These are phyloP conservation scores for Hysterium pulicare DNA, from an alignment of 2,329 filamentous ascomycete species.

Conservation along the genomic window DNA sequence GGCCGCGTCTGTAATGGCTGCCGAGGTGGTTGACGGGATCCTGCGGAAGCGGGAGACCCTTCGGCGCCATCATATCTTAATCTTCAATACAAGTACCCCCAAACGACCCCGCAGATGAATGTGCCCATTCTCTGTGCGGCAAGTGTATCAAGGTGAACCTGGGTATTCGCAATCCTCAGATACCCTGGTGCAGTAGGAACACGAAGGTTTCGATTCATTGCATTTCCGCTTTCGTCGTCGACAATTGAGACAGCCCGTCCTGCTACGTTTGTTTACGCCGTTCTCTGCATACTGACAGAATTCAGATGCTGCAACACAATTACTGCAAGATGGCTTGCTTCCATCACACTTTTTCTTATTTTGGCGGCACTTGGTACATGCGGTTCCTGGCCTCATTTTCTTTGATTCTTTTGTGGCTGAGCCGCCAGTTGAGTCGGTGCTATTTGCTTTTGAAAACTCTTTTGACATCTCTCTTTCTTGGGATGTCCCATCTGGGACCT, in stretches of 20 bases:
- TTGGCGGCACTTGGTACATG: conserved; percentile 19
- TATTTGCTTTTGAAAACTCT: too few species aligned
- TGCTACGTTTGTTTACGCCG: conserved; percentile 22
- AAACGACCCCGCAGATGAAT: too few species aligned
- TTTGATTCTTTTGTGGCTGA: too few species aligned
- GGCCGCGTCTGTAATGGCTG: too few species aligned
- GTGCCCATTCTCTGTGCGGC: too few species aligned
- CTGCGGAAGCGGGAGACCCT: too few species aligned
- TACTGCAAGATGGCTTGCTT: conserved; percentile 26
- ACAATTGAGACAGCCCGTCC: conserved; percentile 29
- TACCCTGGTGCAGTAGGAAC: conserved; percentile 26
- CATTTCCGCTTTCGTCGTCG: conserved; percentile 27
- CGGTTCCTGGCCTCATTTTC: conserved; percentile 9
- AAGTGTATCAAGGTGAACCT: conserved; percentile 1
- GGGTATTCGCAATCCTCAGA: conserved; percentile 24
- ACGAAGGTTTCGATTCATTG: conserved; percentile 28
- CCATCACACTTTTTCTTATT: conserved; percentile 32
- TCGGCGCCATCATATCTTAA: too few species aligned
- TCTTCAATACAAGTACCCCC: too few species aligned
- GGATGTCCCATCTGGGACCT: too few species aligned
- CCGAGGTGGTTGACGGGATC: too few species aligned
- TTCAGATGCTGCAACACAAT: conserved; percentile 27
- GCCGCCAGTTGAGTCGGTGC: too few species aligned
- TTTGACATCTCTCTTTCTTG: too few species aligned
- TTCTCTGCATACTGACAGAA: conserved; percentile 24